Evolutionary conservation across 345 rosid genomes (phyloP), one percentile per base, ranked within the genome.

Genomic region (Populus alba): DNA sequence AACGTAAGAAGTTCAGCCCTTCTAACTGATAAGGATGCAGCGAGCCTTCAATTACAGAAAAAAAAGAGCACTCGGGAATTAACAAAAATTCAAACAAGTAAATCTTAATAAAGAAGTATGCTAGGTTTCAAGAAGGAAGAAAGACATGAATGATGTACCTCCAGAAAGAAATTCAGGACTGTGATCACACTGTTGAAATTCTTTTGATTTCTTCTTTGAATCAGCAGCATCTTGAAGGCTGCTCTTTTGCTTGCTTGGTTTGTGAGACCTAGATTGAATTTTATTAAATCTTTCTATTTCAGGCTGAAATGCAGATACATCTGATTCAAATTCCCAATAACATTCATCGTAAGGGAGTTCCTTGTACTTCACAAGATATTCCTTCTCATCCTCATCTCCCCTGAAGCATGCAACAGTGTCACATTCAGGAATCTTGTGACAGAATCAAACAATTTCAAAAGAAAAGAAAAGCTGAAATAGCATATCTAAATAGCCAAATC

Each of bases 1-100:
- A 97, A 66, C 97, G 94, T 82, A 97, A 79, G 89, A 97, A 97
- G 77, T 97, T 97, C 80, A 97, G 87, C 53, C 99, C 98, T 89
- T 94, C 98, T 75, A 97, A 91, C 87, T 97, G 99, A 86, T 97
- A 97, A 3, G 97, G 99, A 82, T 97, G 98, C 80, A 97, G 80
- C 72, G 95, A 87, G 70, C 99, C 99, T 97, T 86, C 88, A 84
- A 62, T 74, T 68, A 67, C 45, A 70, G 86, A 72, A 47, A 27
- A 27, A 85, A 59, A 75, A 85, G 75, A 69, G 57, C 61, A 66
- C 22, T 39, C 70, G 80, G 70, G 74, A 59, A 66, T 73, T 71
- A 70, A 80, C 33, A 66, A 72, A 37, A 68, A 74, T 47, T 55
- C 75, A 83, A 81, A 38, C 20, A 74, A 81, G 68, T 15, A 27